Base-by-base conservation (phyloP, 2,329 filamentous ascomycete species). In the Diplodia seriata region DNA sequence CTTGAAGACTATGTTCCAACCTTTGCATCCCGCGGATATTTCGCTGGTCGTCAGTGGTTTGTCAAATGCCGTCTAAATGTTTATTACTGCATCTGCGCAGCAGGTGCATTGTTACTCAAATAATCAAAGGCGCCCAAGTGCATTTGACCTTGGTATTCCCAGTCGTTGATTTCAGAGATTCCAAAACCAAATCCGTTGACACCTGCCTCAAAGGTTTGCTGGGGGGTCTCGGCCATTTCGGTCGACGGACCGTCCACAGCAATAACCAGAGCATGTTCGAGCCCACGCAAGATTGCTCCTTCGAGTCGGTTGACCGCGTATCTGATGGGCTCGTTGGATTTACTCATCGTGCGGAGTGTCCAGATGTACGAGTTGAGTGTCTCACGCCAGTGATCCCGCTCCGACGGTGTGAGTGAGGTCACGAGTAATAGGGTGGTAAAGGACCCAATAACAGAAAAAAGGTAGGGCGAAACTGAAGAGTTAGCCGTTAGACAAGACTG, bases 271-370 rank as follows among this genome's bases (percentile, higher is more conserved):
- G 77, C 75, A 68, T 79, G 77, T 70, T 79, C 77, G 4, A 79
- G 70, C 1, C 77, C 77, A n/a, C 77, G 75, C 40, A 79, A 70
- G 55, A 79, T 78, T n/a, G 76, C 76, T 38, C 77, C 77, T 57
- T 79, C 77, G 5, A 79, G 73, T 8, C 77, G 74, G 65, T 79
- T 79, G 20, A 78, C 77, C 8, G 77, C 77, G 59, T 79, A 79
- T 50, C 75, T 74, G 73, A 79, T 79, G 2, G 77, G 77, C 31
- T 78, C 74, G 65, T 75, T 74, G 55, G 74, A 75, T 68, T 80
- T 79, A 72, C 77, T 79, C 74, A 76, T 77, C 66, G 74, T 76
- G 53, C 78, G 64, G 11, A 70, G 68, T 6, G 55, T 69, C 69
- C 69, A 70, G 5, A 69, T 61, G 33, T 69, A 70, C n/a, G 68